Evolutionary conservation across 495 filamentous ascomycete genomes (phyloP).

Genomic region (Annulohypoxylon nitens): DNA sequence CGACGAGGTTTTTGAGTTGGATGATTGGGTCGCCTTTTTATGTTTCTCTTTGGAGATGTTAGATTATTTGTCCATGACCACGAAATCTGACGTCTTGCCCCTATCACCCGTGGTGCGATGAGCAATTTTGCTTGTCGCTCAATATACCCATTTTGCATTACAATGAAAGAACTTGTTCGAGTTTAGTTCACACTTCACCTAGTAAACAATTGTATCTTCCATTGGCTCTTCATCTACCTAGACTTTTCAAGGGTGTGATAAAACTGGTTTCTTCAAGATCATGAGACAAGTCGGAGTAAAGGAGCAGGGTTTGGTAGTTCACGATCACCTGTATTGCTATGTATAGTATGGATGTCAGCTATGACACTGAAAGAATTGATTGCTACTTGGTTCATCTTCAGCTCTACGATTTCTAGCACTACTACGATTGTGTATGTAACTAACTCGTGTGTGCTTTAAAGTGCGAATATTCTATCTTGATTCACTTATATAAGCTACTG

Average conservation of each 20-base stretch:
- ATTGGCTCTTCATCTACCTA: conserved; percentile 31
- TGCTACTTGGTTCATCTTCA: background rate
- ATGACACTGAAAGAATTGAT: conserved; percentile 25
- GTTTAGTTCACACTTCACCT: conserved; percentile 22
- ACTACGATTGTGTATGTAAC: background rate
- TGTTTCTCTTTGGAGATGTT: conserved; percentile 25
- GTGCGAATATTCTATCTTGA: background rate
- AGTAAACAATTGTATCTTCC: conserved; percentile 16
- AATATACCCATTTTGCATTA: conserved; percentile 48
- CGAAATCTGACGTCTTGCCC: conserved; percentile 7
- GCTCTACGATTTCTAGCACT: background rate
- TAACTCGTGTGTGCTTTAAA: background rate
- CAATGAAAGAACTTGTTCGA: conserved; percentile 36
- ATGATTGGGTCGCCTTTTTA: conserved; percentile 12
- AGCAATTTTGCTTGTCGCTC: conserved; percentile 29
- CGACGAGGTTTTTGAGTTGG: conserved; percentile 20
- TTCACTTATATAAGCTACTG: background rate
- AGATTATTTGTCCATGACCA: conserved; percentile 28
- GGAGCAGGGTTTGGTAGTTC: conserved; percentile 20
- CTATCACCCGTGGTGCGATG: conserved; percentile 18
- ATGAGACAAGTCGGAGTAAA: conserved; percentile 35
- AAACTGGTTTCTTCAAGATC: conserved; percentile 28
- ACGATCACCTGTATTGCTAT: conserved; percentile 46
- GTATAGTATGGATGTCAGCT: conserved; percentile 37
- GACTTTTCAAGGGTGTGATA: conserved; percentile 26